Conservation (phyloP, 2,329 filamentous ascomycete species). For the Arthrobotrys entomopaga region DNA sequence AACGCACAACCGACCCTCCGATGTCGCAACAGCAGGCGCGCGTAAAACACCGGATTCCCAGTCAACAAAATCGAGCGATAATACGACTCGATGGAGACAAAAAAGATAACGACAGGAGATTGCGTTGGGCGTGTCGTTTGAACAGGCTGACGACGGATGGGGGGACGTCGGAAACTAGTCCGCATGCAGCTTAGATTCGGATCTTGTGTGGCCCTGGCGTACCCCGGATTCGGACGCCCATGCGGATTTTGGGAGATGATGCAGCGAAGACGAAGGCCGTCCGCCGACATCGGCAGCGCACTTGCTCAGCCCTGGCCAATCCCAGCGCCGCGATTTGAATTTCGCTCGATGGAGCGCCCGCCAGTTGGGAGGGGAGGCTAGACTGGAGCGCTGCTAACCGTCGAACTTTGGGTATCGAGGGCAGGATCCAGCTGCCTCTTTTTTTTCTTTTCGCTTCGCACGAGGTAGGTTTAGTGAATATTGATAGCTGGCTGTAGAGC, state of each 20-base stretch:
- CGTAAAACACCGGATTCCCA: neutral
- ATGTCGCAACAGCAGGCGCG: slow-evolving; percentile 17
- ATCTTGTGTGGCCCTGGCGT: slow-evolving; percentile 7
- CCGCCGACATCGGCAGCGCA: slow-evolving; percentile 48
- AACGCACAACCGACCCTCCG: slow-evolving; percentile 6
- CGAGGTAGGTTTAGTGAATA: too few relatives aligned
- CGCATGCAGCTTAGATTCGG: slow-evolving; percentile 37
- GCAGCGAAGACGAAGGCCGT: neutral
- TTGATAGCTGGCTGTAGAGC: neutral
- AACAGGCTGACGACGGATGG: neutral
- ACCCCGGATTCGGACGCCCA: slow-evolving; percentile 23
- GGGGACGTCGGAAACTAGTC: slow-evolving; percentile 24
- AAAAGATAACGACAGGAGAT: neutral
- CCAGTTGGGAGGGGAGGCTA: neutral
- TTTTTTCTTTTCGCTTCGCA: too few relatives aligned
- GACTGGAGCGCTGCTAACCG: too few relatives aligned
- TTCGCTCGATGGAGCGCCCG: slow-evolving; percentile 11
- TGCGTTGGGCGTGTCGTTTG: slow-evolving; percentile 54
- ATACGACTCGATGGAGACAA: neutral
- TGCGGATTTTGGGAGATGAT: too few relatives aligned
- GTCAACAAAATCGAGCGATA: neutral
- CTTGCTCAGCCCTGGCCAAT: slow-evolving; percentile 15
- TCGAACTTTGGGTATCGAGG: too few relatives aligned
- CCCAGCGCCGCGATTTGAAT: slow-evolving; percentile 35
- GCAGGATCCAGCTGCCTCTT: too few relatives aligned